phyloP scores from a whole-genome alignment of 1,139 yeast genomes.

The Blastobotrys ciferrii region DNA sequence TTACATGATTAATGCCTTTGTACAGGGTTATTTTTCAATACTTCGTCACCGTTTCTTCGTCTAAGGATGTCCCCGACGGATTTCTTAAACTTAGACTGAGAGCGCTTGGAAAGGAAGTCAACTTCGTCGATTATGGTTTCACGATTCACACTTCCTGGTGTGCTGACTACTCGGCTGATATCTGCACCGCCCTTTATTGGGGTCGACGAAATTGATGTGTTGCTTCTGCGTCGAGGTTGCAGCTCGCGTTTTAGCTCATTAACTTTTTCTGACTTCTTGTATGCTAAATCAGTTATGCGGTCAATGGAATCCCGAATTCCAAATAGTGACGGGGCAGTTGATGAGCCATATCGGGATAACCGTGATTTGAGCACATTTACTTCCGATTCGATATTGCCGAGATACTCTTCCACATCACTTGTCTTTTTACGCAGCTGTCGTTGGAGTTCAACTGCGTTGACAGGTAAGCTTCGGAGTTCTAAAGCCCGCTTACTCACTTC shows the following conservation, averaged over 20 bases:
- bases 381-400: constrained; percentile 24
- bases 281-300: constrained; percentile 18
- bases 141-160: constrained; percentile 8
- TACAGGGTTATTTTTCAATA: constrained; percentile 11
- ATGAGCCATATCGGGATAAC: constrained; percentile 20
- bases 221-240: constrained; percentile 4
- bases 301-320: constrained; percentile 20
- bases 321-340: constrained; percentile 19
- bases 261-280: constrained; percentile 13
- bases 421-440: constrained; percentile 21
- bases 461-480: constrained; percentile 26
- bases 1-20: constrained; percentile 2
- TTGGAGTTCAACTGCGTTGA: constrained; percentile 30
- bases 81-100: constrained; percentile 19
- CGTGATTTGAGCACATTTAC: constrained; percentile 24
- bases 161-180: constrained; percentile 6
- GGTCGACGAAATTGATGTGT: constrained; percentile 7
- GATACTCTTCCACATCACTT: constrained; percentile 20
- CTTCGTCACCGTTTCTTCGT: constrained; percentile 14
- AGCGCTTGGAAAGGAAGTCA: constrained; percentile 18
- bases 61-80: constrained; percentile 19
- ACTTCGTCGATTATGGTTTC: constrained; percentile 21
- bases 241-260: constrained; percentile 10
- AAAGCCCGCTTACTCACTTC: constrained; percentile 24
- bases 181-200: constrained; percentile 7